Evolutionary conservation across 345 rosid species (phyloP).

Genomic region (Linum tenue): DNA sequence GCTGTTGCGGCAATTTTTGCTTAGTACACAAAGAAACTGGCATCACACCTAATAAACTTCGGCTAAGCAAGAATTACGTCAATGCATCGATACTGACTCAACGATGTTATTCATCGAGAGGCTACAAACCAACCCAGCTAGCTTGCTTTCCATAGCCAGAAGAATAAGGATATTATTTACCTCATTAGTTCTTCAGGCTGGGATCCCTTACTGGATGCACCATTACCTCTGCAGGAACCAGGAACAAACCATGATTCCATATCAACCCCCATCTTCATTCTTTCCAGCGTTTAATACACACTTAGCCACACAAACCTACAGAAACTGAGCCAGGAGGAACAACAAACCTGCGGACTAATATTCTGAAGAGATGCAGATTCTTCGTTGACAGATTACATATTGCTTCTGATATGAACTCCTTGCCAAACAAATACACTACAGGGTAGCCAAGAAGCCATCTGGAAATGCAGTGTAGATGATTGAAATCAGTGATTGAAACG

Average conservation of each 20-base stretch:
- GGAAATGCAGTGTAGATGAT: conserved; percentile 2
- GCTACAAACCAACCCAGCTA: too few species aligned
- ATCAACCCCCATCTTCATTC: neutral
- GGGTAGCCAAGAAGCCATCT: conserved; percentile 97
- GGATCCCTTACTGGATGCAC: conserved; percentile 26
- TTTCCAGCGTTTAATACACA: too few species aligned
- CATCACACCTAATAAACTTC: too few species aligned
- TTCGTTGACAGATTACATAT: conserved; percentile 77
- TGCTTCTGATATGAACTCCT: conserved; percentile 68
- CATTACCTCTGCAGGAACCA: conserved; percentile 27
- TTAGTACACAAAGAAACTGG: too few species aligned
- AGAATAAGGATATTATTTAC: conserved; percentile 22
- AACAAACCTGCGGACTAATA: conserved; percentile 54
- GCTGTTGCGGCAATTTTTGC: too few species aligned
- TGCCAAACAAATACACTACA: conserved; percentile 74
- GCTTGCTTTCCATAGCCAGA: too few species aligned
- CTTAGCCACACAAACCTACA: too few species aligned
- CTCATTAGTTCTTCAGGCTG: conserved; percentile 65
- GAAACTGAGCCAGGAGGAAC: conserved; percentile 4
- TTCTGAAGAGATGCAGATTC: conserved; percentile 61
- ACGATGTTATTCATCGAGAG: too few species aligned
- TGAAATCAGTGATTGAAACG: neutral
- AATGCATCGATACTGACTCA: too few species aligned
- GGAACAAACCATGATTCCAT: conserved; percentile 9
- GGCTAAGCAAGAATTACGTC: too few species aligned